These are phyloP conservation scores for Carex cristatella DNA, from an alignment of 176 grass and related monocot genomes.

Conservation along the genomic window DNA sequence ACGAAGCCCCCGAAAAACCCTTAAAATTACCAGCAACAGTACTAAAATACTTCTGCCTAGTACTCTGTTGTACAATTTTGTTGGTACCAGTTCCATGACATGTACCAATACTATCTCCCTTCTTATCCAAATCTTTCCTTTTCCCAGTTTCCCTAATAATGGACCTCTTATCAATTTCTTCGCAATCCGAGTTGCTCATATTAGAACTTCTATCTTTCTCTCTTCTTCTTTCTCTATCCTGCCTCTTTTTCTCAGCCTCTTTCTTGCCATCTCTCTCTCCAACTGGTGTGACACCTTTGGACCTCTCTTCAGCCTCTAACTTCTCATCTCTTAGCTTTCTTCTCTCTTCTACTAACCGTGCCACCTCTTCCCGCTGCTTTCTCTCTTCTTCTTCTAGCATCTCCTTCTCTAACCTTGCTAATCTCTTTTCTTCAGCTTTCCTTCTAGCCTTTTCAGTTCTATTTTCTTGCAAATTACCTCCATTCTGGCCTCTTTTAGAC, in stretches of 20 bases:
- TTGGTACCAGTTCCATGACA: conserved; percentile 16
- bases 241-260: conserved; percentile 44
- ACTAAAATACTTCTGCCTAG: conserved; percentile 61
- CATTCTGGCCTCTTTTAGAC: conserved; percentile 52
- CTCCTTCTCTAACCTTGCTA: conserved; percentile 83
- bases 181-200: conserved; percentile 88
- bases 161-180: conserved; percentile 54
- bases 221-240: conserved; percentile 73
- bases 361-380: conserved; percentile 88
- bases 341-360: conserved; percentile 81
- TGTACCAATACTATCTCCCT: conserved; percentile 24
- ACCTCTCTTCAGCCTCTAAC: conserved; percentile 63
- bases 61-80: conserved; percentile 26
- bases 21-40: conserved; percentile 56
- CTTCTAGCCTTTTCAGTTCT: conserved; percentile 66
- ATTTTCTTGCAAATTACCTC: conserved; percentile 54
- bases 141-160: conserved; percentile 39
- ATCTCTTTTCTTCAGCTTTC: conserved; percentile 83
- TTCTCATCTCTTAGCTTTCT: conserved; percentile 82
- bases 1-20: conserved; percentile 46
- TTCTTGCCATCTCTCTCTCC: conserved; percentile 70
- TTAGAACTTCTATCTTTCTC: conserved; percentile 77
- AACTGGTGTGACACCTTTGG: conserved; percentile 50
- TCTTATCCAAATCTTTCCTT: conserved; percentile 51
- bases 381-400: conserved; percentile 94